These are phyloP conservation scores for Santalum album DNA, from an alignment of 164 flowering plant genomes.

Conservation along the genomic window DNA sequence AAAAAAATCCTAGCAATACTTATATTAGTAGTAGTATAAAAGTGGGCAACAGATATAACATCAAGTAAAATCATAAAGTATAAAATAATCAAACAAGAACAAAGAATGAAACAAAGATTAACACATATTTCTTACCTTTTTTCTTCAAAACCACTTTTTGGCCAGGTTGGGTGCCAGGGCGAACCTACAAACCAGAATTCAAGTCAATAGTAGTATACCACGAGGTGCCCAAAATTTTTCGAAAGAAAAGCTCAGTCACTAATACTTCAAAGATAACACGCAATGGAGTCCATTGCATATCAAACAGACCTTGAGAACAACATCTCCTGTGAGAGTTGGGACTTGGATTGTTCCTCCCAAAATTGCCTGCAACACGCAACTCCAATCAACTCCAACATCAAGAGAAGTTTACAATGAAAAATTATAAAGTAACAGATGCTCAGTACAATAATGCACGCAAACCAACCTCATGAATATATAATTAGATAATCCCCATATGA, in stretches of 20 bases:
- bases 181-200: conserved; percentile 50
- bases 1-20: too few species aligned
- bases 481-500: too few species aligned
- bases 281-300: not conserved
- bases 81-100: not conserved
- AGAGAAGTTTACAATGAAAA: too few species aligned
- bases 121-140: conserved; percentile 50
- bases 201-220: not conserved
- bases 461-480: too few species aligned
- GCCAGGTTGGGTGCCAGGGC: conserved; percentile 92
- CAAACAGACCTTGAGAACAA: conserved; percentile 71
- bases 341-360: conserved; percentile 96
- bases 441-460: too few species aligned
- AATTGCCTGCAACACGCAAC: conserved; percentile 76
- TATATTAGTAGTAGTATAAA: too few species aligned
- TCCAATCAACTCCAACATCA: too few species aligned
- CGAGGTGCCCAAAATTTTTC: not conserved
- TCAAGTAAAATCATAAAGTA: too few species aligned
- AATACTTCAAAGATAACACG: not conserved
- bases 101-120: not conserved
- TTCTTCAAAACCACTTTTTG: conserved; percentile 83
- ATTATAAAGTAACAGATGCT: too few species aligned
- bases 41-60: too few species aligned
- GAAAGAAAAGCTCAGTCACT: not conserved
- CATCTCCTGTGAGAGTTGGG: conserved; percentile 93